Evolutionary conservation across 805 yeast species (phyloP), one percentile per base, ranked within the genome.

Genomic region (Teunomyces cretensis): DNA sequence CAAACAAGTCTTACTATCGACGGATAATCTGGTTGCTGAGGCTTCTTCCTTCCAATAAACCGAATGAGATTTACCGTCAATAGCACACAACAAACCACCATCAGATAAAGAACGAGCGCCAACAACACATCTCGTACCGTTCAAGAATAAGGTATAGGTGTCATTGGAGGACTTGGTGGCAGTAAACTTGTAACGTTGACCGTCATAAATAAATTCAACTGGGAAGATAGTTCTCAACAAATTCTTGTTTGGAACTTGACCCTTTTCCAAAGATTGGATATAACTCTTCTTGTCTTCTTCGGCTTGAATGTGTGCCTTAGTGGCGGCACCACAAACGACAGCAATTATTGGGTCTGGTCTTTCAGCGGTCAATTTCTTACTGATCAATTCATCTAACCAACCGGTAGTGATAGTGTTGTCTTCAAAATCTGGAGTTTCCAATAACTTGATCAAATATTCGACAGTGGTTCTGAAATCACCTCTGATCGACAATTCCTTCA

Each of bases 401-500:
- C 98, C 98, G 47, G 99, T 94, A 47, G 99, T 94, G 60, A 94
- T 92, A 40, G 94, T 92, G 69, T 94, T 95, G 47, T 86, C 90
- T 71, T 90, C 97, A 58, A 94, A 94, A 64, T 87, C 99, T 44
- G 96, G 94, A 17, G 99, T 91, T 72, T 94, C 98, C 59, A 94
- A 78, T 56, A 94, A 78, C 67, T 92, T 92, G 70, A 95, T 94
- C 61, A 94, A 79, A 64, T 94, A 94, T 71, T 94, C 99, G 52
- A 92, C 97, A 12, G 99, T 94, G 26, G 99, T 94, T 70, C 96
- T 82, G 78, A 94, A 94, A 61, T 94, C 99, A 79, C 99, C 99
- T 69, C 99, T 84, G 58, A 94, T 94, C 44, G 96, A 86, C 56
- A 94, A 80, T 69, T 94, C 99, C 67, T 92, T 94, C 66, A 94